A percentile compares a stretch with the other conserved stretches of the same genome.
Evolutionary conservation across 2,329 filamentous ascomycete species (phyloP).

Genomic region (Penicillium sp.): DNA sequence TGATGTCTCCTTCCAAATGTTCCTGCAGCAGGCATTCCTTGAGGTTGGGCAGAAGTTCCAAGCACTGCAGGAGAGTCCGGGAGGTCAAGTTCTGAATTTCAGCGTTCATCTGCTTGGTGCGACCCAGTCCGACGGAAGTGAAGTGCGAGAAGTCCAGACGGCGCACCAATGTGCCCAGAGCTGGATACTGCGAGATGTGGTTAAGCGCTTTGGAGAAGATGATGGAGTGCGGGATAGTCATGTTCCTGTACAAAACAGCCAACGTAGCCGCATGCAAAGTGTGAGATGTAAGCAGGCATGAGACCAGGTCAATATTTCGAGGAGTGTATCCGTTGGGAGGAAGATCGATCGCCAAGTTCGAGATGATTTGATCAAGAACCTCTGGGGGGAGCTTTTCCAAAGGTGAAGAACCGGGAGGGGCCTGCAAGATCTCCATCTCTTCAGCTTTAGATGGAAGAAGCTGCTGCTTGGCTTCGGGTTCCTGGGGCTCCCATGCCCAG

Average conservation of each 20-base stretch:
- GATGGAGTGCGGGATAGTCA: constrained; percentile 76
- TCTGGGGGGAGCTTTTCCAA: constrained; percentile 68
- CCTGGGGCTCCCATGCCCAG: constrained; percentile 43
- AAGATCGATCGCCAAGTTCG: constrained; percentile 68
- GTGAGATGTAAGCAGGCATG: constrained; percentile 71
- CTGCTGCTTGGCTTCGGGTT: constrained; percentile 24
- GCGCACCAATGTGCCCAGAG: constrained; percentile 70
- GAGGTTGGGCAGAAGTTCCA: constrained; percentile 68
- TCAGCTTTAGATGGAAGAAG: constrained; percentile 17
- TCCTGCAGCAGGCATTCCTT: constrained; percentile 77
- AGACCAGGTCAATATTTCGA: constrained; percentile 74
- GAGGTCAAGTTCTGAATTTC: constrained; percentile 73
- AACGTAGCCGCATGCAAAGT: constrained; percentile 69
- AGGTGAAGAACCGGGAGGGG: constrained; percentile 43
- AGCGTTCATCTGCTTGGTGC: constrained; percentile 68
- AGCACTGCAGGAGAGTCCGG: constrained; percentile 66
- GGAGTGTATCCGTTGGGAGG: constrained; percentile 70
- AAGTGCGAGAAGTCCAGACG: constrained; percentile 83
- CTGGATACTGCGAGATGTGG: constrained; percentile 63
- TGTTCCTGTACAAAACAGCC: constrained; percentile 70
- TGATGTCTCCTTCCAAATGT: constrained; percentile 72
- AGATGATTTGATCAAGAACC: constrained; percentile 68
- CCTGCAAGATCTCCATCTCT: constrained; percentile 23
- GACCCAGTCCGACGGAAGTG: constrained; percentile 72
- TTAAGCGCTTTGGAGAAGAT: constrained; percentile 78